These are phyloP conservation scores for Mycosphaerella sp. DNA, from an alignment of 2,329 filamentous ascomycete genomes.

Conservation along the genomic window DNA sequence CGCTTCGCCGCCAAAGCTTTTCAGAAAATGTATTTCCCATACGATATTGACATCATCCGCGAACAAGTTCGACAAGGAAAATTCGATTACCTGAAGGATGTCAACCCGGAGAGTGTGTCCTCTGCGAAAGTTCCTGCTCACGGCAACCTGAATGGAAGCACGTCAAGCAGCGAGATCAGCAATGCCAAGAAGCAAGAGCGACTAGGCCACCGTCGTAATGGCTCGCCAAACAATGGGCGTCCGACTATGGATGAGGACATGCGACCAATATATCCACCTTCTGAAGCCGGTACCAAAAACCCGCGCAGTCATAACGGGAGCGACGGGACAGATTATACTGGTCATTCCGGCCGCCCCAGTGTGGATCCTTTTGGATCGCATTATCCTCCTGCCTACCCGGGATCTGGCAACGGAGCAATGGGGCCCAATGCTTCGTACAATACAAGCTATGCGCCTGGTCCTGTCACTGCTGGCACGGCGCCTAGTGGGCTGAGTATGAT, in stretches of 20 bases:
- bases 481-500: constrained; percentile 8
- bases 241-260: constrained; percentile 73
- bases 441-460: neutral
- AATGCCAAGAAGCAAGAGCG: constrained; percentile 10
- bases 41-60: constrained; percentile 89
- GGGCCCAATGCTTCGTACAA: constrained; percentile 3
- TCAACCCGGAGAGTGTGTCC: constrained; percentile 36
- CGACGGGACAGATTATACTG: constrained; percentile 86
- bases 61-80: constrained; percentile 81
- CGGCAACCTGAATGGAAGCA: constrained; percentile 44
- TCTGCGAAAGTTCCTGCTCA: constrained; percentile 36
- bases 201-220: constrained; percentile 41
- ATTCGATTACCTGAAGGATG: constrained; percentile 65
- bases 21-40: constrained; percentile 90
- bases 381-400: constrained; percentile 31
- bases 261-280: constrained; percentile 88
- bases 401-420: constrained; percentile 8
- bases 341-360: constrained; percentile 36
- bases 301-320: constrained; percentile 82
- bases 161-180: constrained; percentile 51
- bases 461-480: neutral
- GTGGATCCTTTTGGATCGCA: constrained; percentile 32
- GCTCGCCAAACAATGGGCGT: constrained; percentile 12
- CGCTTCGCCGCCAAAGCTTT: constrained; percentile 79
- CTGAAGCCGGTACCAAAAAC: constrained; percentile 74